These are phyloP conservation scores for Epichloe gansuensis DNA, from an alignment of 2,329 filamentous ascomycete genomes.

Conservation along the genomic window DNA sequence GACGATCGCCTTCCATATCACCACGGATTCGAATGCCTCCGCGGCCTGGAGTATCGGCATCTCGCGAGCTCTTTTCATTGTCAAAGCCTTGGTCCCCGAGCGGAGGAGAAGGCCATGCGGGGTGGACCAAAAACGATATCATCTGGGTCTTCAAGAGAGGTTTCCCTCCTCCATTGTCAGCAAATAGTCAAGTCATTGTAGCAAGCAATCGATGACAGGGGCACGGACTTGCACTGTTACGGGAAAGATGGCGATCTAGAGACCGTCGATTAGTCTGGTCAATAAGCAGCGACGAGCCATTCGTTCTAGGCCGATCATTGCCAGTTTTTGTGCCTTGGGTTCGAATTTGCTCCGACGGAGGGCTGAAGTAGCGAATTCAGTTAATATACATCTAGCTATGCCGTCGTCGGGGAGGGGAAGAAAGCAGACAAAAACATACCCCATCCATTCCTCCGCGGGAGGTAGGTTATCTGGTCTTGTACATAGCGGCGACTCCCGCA, in stretches of 20 bases:
- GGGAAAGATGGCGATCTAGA: conserved; percentile 41
- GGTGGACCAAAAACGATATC: conserved; percentile 80
- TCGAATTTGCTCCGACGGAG: conserved; percentile 33
- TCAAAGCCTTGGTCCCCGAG: conserved; percentile 45
- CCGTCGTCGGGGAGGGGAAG: not conserved
- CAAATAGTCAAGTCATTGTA: not conserved
- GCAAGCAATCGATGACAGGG: not conserved
- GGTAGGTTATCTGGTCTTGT: conserved; percentile 68
- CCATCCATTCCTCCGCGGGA: conserved; percentile 91
- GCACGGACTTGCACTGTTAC: conserved; percentile 44
- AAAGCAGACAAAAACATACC: conserved; percentile 40
- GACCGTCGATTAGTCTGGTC: conserved; percentile 41
- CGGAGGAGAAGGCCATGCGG: conserved; percentile 70
- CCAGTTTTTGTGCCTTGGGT: conserved; percentile 29
- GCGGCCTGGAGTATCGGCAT: conserved; percentile 41
- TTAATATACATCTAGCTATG: not conserved
- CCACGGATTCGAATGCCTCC: conserved; percentile 43
- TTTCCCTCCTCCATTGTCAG: not conserved
- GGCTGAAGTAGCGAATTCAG: conserved; percentile 18
- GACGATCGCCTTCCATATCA: conserved; percentile 39
- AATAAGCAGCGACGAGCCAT: conserved; percentile 33
- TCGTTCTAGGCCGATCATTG: conserved; percentile 32
- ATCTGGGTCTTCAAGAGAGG: conserved; percentile 44
- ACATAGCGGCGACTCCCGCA: conserved; percentile 75
- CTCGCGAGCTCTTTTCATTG: conserved; percentile 40